Base-by-base conservation (phyloP, 1,284 basidiomycete species). In the Ustilago trichophora region DNA sequence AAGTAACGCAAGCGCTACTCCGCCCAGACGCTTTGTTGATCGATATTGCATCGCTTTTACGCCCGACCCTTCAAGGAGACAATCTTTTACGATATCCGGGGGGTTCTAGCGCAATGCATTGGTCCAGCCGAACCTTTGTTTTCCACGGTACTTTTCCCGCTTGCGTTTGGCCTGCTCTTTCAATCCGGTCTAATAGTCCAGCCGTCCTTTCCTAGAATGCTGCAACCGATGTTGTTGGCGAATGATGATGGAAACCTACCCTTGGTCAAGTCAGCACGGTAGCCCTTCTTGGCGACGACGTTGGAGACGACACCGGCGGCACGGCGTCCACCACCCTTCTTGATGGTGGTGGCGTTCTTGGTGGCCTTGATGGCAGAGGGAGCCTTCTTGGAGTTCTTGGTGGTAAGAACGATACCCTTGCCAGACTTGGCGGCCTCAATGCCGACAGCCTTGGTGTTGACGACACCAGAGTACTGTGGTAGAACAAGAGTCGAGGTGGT, bases 101-200 rank as follows among this genome's bases (percentile, higher is more conserved):
- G 77, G 78, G 78, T 80, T 80, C 78, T 80, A 80, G 78, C 76
- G 75, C 58, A 45, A 72, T 80, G 78, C 77, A 56, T 44, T 25
- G 41, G 43, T 35, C 16, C 12, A 15, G 47, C 46, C 46, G 19
- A 21, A 26, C 35, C 21, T 27, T 40, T 21, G 31, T 24, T 35
- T 13, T 15, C 10, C 19, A 8, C 3, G 3, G 7, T 18, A 8
- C 26, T 32, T 21, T 8, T 12, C 15, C 31, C 29, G 11, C n/a
- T n/a, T n/a, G n/a, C n/a, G n/a, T n/a, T n/a, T n/a, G n/a, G n/a
- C n/a, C n/a, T n/a, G n/a, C n/a, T n/a, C 8, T 29, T 10, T 16
- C 21, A 34, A 13, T 38, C 34, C 26, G 18, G 41, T 12, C 33
- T 32, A 16, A 13, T 36, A 12, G n/a, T 31, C 21, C 35, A 49